Evolutionary conservation across 2,329 filamentous ascomycete species (phyloP).

Genomic region (Exophiala alcalophila): DNA sequence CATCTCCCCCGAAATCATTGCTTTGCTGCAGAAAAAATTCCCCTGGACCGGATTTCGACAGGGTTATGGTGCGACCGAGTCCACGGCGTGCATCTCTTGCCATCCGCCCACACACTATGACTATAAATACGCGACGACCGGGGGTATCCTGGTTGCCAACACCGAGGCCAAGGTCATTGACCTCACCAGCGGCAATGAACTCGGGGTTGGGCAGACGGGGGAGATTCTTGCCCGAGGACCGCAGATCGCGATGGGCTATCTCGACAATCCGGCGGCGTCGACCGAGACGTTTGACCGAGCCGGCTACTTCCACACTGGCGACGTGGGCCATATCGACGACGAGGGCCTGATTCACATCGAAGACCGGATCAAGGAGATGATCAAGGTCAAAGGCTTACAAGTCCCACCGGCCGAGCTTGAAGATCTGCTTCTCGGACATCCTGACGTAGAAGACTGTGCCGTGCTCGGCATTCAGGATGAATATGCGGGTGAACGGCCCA

Average conservation of each 20-base stretch:
- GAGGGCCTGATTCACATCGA: constrained; percentile 52
- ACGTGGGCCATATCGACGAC: constrained; percentile 61
- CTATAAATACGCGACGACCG: constrained; percentile 55
- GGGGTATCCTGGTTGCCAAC: constrained; percentile 50
- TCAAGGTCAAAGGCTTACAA: constrained; percentile 62
- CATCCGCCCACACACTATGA: constrained; percentile 56
- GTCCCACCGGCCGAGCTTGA: constrained; percentile 62
- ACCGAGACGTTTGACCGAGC: constrained; percentile 64
- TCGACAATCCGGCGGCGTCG: constrained; percentile 69
- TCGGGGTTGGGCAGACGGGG: constrained; percentile 51
- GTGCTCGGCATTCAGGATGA: constrained; percentile 67
- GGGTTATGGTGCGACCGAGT: constrained; percentile 69
- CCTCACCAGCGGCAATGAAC: constrained; percentile 44
- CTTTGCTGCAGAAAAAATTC: constrained; percentile 55
- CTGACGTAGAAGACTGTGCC: constrained; percentile 60
- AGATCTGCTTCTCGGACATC: constrained; percentile 55
- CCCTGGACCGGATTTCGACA: constrained; percentile 62
- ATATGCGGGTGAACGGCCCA: constrained; percentile 60
- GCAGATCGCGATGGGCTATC: constrained; percentile 76
- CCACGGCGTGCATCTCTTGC: constrained; percentile 60
- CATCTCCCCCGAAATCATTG: constrained; percentile 55
- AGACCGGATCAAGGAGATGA: constrained; percentile 50
- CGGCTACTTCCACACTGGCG: constrained; percentile 59
- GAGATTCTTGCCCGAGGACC: constrained; percentile 72
- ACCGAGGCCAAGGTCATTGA: constrained; percentile 60